phyloP scores from a whole-genome alignment of 768 basidiomycete species.

The Termitomyces titanicus region DNA sequence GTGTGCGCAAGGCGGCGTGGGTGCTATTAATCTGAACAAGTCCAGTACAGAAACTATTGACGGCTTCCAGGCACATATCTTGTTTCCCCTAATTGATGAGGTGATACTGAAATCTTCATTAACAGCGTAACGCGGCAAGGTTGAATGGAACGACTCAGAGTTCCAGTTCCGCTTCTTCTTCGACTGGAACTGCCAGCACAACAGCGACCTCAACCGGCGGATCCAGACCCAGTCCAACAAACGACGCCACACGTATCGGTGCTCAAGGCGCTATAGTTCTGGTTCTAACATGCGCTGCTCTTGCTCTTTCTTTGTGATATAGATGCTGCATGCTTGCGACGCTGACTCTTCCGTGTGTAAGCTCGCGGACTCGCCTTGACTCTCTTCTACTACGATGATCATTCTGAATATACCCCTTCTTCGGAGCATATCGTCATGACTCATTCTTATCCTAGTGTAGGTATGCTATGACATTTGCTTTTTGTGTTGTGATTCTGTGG shows the following conservation, averaged over 20 bases:
- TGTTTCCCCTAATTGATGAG: no score
- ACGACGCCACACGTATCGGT: conserved; percentile 1
- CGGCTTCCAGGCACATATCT: conserved; percentile 37
- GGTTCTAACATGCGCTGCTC: background rate
- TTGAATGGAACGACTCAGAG: conserved; percentile 44
- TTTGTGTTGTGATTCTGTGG: background rate
- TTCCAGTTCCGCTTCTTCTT: conserved; percentile 6
- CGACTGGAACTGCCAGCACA: background rate
- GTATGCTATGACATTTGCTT: background rate
- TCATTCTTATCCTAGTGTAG: conserved; percentile 1
- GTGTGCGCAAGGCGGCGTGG: conserved; percentile 57
- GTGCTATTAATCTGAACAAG: conserved; percentile 54
- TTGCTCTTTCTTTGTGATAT: conserved; percentile 2
- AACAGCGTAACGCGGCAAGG: conserved; percentile 53
- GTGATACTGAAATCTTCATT: no score
- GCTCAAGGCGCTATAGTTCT: background rate
- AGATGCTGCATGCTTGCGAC: background rate
- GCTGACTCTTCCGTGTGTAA: no score
- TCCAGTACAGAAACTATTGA: conserved; percentile 37
- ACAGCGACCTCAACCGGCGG: conserved; percentile 8
- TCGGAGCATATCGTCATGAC: background rate
- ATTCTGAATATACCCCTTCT: background rate
- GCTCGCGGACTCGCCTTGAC: background rate
- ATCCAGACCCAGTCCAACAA: conserved; percentile 6
- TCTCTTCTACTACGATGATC: background rate